Evolutionary conservation across 805 yeast genomes (phyloP).

Genomic region (Yamadazyma ubonensis): DNA sequence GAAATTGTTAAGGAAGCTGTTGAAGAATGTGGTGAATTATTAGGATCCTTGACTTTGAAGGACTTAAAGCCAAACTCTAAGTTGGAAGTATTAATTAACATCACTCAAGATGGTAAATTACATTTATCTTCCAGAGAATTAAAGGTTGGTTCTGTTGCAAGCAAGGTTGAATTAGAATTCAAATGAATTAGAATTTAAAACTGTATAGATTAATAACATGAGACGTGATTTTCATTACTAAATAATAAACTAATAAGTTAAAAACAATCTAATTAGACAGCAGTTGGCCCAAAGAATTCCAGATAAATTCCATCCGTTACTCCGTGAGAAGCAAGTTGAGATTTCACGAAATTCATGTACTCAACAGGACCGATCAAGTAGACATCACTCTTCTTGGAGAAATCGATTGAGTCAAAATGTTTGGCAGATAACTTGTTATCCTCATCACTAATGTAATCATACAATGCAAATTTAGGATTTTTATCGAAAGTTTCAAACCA

Average conservation of each 20-base stretch:
- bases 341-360: slow-evolving; percentile 7
- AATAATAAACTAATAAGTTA: not conserved
- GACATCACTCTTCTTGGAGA: slow-evolving; percentile 1
- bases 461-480: not conserved
- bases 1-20: slow-evolving; percentile 77
- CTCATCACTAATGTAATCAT: not conserved
- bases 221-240: not conserved
- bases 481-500: slow-evolving; percentile 15
- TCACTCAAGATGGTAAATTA: slow-evolving; percentile 62
- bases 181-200: too few relatives aligned
- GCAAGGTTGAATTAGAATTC: slow-evolving; percentile 48
- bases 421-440: not conserved
- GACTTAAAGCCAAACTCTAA: slow-evolving; percentile 63
- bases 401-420: slow-evolving; percentile 2
- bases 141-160: slow-evolving; percentile 54
- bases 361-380: slow-evolving; percentile 7
- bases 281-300: slow-evolving; percentile 9
- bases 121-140: slow-evolving; percentile 67
- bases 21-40: slow-evolving; percentile 66
- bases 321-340: not conserved
- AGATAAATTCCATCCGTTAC: not conserved
- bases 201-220: slow-evolving; percentile 4
- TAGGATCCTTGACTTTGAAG: slow-evolving; percentile 76
- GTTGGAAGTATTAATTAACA: slow-evolving; percentile 67
- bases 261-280: not conserved